Base-by-base conservation (phyloP, 352 stramenopile species). In the Phytophthora cactorum region DNA sequence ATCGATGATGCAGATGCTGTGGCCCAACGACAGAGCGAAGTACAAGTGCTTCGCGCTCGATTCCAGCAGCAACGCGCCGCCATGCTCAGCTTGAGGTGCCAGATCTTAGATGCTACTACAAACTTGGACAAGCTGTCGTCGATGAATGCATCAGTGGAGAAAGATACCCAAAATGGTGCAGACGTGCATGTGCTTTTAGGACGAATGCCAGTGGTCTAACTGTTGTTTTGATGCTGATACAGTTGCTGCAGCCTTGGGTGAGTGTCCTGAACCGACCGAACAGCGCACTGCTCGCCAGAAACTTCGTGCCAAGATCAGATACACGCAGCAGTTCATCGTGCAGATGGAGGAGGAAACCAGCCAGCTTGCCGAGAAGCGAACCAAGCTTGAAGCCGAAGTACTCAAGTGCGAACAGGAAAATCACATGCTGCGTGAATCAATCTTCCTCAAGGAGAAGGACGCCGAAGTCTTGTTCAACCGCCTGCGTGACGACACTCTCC, bases 401-500 rank as follows among this genome's bases (percentile, higher is more conserved):
- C 58, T 59, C 14, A 38, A 70, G 22, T 66, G 44, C 22, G 61
- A 80, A 45, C 49, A 67, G 14, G 46, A 79, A 25, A 52, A 53
- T 8, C 62, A 74, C 46, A 73, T 75, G 12, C 50, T 85, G 28
- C 65, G 66, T 4, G 65, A 74, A 11, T 68, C 63, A 3, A 51
- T 88, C 14, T 67, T 66, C 8, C 46, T 49, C 3, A 81, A 88
- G 58, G 73, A 81, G 56, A 78, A 81, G 25, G 76, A 86, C 51
- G 38, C 47, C 4, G 56, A 75, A 6, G 22, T 74, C 25, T 41
- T 77, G 25, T 74, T 78, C 41, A 39, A 51, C 45, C 73, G 72
- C 17, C 36, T 84, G 31, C 68, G 66, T 9, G 60, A 81, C 11
- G 72, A 86, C 9, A 79, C 70, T 12, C 47, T 51, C 5, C 38